Conservation (phyloP, 352 stramenopile genomes). For the Labyrinthula sp. region DNA sequence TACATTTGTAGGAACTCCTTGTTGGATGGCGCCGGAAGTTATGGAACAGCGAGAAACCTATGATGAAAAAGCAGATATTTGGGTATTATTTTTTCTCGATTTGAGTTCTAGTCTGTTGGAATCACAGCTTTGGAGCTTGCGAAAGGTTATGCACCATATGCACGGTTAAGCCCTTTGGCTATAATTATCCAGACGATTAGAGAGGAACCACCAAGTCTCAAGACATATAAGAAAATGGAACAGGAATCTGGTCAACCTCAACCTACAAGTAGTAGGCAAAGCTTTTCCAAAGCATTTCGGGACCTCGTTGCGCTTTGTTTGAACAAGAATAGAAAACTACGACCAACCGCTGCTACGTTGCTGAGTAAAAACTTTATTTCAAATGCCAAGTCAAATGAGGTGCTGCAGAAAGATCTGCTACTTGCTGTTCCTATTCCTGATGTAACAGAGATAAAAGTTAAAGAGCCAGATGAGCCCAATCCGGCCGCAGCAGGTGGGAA, state of each 20-base stretch:
- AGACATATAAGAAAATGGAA: slow-evolving; percentile 53
- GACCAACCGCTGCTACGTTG: slow-evolving; percentile 41
- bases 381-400: slow-evolving; percentile 4
- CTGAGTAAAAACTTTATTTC: slow-evolving; percentile 25
- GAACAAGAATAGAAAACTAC: neutral
- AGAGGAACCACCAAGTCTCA: slow-evolving; percentile 73
- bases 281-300: slow-evolving; percentile 2
- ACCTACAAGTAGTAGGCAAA: neutral
- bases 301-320: slow-evolving; percentile 8
- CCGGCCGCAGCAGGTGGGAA: no score
- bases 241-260: no score
- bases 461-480: no score
- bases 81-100: no score
- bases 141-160: slow-evolving; percentile 93
- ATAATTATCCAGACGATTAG: slow-evolving; percentile 84
- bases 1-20: slow-evolving; percentile 94
- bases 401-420: slow-evolving; percentile 16
- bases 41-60: slow-evolving; percentile 65
- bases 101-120: slow-evolving; percentile 87
- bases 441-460: no score
- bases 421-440: slow-evolving; percentile 25
- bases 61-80: slow-evolving; percentile 94
- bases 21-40: slow-evolving; percentile 78
- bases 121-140: slow-evolving; percentile 95
- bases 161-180: slow-evolving; percentile 92